Percentiles rank a stretch among this genome's conserved stretches.
Evolutionary conservation across 345 rosid species (phyloP).

Genomic region (Eucalyptus curtisii): DNA sequence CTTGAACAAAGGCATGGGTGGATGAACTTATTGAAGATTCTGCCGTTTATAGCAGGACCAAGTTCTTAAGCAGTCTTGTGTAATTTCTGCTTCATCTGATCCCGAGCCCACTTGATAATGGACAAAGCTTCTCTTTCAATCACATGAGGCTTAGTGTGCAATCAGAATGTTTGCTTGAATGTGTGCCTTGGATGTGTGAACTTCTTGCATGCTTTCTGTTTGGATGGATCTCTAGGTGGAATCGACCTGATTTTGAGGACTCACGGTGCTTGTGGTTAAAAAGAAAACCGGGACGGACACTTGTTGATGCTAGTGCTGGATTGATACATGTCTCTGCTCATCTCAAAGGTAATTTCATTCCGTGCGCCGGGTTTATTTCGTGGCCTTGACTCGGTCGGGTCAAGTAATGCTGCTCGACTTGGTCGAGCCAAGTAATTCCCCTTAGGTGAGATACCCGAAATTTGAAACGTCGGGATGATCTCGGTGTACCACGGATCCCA

Average conservation of each 20-base stretch:
- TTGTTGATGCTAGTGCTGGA: not conserved
- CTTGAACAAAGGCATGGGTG: not conserved
- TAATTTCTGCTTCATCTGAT: not conserved
- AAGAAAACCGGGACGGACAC: not conserved
- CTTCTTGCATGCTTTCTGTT: not conserved
- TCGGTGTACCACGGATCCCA: not conserved
- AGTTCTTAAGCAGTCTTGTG: not conserved
- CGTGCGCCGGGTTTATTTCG: not conserved
- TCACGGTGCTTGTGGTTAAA: not conserved
- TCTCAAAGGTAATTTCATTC: not conserved
- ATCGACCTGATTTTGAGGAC: not conserved
- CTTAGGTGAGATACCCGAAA: not conserved
- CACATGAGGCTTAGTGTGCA: not conserved
- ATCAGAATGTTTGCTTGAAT: not conserved
- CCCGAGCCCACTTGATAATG: not conserved
- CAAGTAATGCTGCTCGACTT: not conserved
- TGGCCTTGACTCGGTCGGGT: not conserved
- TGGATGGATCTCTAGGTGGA: not conserved
- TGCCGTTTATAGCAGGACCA: not conserved
- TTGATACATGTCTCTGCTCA: not conserved
- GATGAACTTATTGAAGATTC: not conserved
- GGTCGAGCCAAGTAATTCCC: not conserved
- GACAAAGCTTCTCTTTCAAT: not conserved
- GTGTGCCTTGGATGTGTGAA: not conserved
- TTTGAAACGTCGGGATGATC: not conserved